Conservation (phyloP, 225 moss, liverwort and hornwort species). For the Sphagnum tenellum region DNA sequence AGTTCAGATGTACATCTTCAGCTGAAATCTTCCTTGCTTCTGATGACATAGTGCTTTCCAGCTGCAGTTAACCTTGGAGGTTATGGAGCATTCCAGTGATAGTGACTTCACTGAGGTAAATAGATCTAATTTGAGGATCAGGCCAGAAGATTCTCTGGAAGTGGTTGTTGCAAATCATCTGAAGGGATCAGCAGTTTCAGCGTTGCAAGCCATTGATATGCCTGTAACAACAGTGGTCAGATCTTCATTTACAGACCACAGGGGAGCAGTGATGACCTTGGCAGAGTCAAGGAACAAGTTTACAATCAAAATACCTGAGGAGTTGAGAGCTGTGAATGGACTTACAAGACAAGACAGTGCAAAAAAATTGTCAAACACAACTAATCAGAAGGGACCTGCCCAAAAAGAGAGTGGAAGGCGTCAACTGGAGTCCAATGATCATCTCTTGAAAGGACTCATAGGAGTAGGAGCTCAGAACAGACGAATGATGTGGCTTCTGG, state of each 20-base stretch:
- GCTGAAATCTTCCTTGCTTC: conserved; percentile 5
- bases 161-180: conserved; percentile 7
- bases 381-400: conserved; percentile 3
- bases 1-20: neutral
- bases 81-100: neutral
- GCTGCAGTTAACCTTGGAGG: conserved; percentile 33
- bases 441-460: conserved; percentile 15
- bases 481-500: conserved; percentile 62
- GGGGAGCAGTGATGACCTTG: conserved; percentile 26
- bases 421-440: conserved; percentile 9
- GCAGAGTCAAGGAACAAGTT: conserved; percentile 13
- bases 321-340: conserved; percentile 8
- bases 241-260: conserved; percentile 21
- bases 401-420: conserved; percentile 14
- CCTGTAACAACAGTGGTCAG: conserved; percentile 23
- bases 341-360: conserved; percentile 5
- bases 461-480: conserved; percentile 45
- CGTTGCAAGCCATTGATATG: conserved; percentile 33
- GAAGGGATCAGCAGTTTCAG: conserved; percentile 15
- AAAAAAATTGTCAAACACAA: conserved; percentile 8
- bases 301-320: conserved; percentile 3
- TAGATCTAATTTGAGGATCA: conserved; percentile 2
- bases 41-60: conserved; percentile 6
- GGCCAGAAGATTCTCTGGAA: neutral
- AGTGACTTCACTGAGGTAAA: conserved; percentile 5